Evolutionary conservation across 2,329 filamentous ascomycete species (phyloP), one percentile per base, ranked within the genome.

Genomic region (Eurotiales sp.): DNA sequence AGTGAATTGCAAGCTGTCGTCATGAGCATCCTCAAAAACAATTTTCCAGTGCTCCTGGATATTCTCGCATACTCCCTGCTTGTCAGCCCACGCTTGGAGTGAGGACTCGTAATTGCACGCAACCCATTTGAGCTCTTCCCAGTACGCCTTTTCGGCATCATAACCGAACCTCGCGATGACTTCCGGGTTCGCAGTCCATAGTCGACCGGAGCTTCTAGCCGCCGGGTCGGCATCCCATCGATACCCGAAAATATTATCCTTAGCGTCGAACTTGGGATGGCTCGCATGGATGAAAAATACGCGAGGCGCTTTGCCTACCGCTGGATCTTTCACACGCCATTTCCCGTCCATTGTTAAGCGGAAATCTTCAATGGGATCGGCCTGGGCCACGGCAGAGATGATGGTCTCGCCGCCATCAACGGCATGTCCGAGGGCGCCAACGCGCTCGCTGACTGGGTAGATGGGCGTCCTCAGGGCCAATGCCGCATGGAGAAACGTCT

Each of bases 201-300:
- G 1, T 61, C 60, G 12, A 67, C 69, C 67, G 3, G 66, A 51
- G 67, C 51, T 0, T 66, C 69, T 19, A n/a, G n/a, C n/a, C n/a
- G n/a, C n/a, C n/a, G 70, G 71, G 1, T 64, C 59, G 2, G 65
- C 69, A 42, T 72, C 71, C 59, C 64, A 71, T 3, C 62, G 59
- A 36, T 61, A 55, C 7, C 69, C 71, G 45, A 71, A 73, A 3
- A 72, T 59, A 10, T 66, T 63, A 40, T 67, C 68, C 4, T 62
- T 61, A 0, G 71, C 70, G 39, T 73, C 70, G 46, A 74, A 69
- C 50, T 72, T 72, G 22, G 71, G 71, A 40, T 70, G 65, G 49
- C 72, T 71, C 21, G 69, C 68, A 50, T 73, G 70, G 29, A 73
- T 61, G 37, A 72, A 72, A 50, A 71, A 69, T 11, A 66, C 57